phyloP scores from a whole-genome alignment of 2,329 filamentous ascomycete species.

The Trichoderma aggressivum region DNA sequence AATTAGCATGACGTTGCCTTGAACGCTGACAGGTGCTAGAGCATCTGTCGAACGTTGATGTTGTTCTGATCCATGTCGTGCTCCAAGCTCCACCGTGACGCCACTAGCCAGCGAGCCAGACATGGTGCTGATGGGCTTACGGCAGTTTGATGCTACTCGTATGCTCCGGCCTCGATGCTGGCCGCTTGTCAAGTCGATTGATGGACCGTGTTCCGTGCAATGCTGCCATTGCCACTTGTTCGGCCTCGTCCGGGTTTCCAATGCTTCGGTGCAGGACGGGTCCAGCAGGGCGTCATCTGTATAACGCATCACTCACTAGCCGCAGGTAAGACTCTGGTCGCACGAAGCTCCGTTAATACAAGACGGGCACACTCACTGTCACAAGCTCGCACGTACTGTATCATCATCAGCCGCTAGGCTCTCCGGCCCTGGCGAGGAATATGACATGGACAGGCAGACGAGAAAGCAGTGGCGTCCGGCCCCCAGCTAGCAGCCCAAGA shows the following conservation, averaged over 20 bases:
- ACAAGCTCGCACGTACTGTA: not conserved
- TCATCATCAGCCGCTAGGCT: not conserved
- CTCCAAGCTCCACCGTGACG: conserved; percentile 7
- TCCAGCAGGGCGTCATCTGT: not conserved
- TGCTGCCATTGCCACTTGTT: not conserved
- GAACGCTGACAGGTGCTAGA: not conserved
- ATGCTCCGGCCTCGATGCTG: not conserved
- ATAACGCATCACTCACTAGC: not conserved
- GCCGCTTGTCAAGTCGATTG: not conserved
- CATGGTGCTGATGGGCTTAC: conserved; percentile 16
- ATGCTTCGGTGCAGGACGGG: not conserved
- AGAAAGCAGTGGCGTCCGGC: not conserved
- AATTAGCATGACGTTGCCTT: not conserved
- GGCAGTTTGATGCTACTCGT: not conserved
- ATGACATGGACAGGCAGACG: not conserved
- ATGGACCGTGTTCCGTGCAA: not conserved
- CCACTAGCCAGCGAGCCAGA: conserved; percentile 6
- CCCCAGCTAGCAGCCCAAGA: not conserved
- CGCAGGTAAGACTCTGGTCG: not conserved
- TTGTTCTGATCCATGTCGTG: not conserved
- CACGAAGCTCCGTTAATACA: not conserved
- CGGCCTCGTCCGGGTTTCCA: not conserved
- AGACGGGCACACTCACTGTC: not conserved
- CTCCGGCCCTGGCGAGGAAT: not conserved
- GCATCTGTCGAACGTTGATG: not conserved